These are phyloP conservation scores for Cercospora sp. DNA, from an alignment of 2,329 filamentous ascomycete species.

Conservation along the genomic window DNA sequence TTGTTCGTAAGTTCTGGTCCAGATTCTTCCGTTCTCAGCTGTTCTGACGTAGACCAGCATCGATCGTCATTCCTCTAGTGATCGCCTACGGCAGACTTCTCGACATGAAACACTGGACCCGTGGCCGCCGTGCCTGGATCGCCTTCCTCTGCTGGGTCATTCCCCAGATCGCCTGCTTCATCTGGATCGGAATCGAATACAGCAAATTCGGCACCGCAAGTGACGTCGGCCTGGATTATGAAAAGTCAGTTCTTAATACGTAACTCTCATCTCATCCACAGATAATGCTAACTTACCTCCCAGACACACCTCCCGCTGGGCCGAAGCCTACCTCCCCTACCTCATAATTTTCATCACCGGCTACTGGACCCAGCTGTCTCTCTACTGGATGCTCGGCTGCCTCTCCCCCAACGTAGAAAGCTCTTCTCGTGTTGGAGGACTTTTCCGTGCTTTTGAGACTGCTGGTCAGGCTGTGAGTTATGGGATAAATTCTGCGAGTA, in stretches of 20 bases:
- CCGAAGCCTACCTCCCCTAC: constrained; percentile 29
- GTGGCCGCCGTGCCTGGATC: constrained; percentile 34
- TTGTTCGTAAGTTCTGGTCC: constrained; percentile 34
- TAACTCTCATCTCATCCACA: not conserved
- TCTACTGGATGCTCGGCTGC: constrained; percentile 44
- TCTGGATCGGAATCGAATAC: constrained; percentile 37
- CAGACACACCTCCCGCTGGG: constrained; percentile 22
- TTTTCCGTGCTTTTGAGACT: constrained; percentile 41
- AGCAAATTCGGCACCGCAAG: constrained; percentile 10
- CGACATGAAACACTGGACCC: constrained; percentile 36
- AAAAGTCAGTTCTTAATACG: constrained; percentile 10
- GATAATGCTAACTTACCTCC: not conserved
- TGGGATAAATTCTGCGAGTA: constrained; percentile 26
- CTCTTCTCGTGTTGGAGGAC: constrained; percentile 36
- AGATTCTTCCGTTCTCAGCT: too few species aligned
- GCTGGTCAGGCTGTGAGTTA: constrained; percentile 49
- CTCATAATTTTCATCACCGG: constrained; percentile 30
- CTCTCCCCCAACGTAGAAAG: constrained; percentile 41
- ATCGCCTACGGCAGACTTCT: constrained; percentile 30
- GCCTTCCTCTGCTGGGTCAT: constrained; percentile 36
- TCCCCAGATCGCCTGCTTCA: constrained; percentile 36
- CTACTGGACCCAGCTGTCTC: constrained; percentile 29
- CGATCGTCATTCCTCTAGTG: constrained; percentile 29
- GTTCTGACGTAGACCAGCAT: constrained; percentile 15
- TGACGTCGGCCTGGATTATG: constrained; percentile 22